phyloP scores from a whole-genome alignment of 306 rosid species.

The Lablab purpureus region DNA sequence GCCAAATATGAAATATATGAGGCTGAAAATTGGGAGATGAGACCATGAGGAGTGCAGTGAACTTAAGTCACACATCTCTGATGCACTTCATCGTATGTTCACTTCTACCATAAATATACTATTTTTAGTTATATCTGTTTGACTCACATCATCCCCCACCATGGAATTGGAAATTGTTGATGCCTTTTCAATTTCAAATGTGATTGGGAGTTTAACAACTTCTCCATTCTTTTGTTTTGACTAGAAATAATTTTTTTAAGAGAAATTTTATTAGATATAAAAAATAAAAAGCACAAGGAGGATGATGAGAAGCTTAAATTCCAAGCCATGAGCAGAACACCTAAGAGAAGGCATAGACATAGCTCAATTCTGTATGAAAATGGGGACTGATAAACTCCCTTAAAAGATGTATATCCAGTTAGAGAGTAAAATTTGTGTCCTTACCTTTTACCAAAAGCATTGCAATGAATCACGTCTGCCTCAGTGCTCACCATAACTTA shows the following conservation, averaged over 20 bases:
- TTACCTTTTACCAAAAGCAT: neutral
- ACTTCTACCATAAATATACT: neutral
- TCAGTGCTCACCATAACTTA: neutral
- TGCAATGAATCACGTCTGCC: neutral
- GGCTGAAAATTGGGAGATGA: slow-evolving; percentile 19
- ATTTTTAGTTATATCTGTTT: neutral
- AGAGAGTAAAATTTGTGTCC: neutral
- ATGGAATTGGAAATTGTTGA: neutral
- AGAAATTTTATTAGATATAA: neutral
- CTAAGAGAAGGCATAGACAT: neutral
- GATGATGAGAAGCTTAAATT: neutral
- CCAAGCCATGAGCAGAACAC: neutral
- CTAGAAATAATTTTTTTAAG: neutral
- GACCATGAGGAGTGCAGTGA: neutral
- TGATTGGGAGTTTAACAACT: neutral
- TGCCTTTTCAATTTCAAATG: slow-evolving; percentile 4
- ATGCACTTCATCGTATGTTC: neutral
- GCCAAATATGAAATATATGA: neutral
- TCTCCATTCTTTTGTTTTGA: slow-evolving; percentile 7
- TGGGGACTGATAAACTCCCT: neutral
- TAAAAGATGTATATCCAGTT: too few species aligned
- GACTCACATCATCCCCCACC: neutral
- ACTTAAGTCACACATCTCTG: slow-evolving; percentile 1
- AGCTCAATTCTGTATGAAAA: neutral
- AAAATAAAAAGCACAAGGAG: neutral